These are phyloP conservation scores for Chaetoceros muelleri DNA, from an alignment of 108 stramenopile genomes.

Conservation along the genomic window DNA sequence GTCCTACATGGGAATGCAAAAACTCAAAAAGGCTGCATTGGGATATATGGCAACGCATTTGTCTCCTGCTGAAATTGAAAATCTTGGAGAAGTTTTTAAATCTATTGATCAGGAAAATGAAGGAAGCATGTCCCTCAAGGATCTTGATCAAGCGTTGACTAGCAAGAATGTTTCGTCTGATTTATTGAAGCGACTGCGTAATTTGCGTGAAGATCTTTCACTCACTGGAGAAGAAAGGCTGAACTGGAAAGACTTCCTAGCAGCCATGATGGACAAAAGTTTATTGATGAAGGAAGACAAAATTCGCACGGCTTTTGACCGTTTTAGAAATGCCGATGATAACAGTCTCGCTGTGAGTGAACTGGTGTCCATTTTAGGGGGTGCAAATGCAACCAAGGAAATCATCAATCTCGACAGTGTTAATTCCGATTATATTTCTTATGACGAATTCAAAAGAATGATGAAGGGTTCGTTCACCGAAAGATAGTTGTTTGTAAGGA, in stretches of 20 bases:
- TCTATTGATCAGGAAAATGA: slow-evolving; percentile 57
- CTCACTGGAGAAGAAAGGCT: slow-evolving; percentile 65
- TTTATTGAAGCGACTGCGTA: slow-evolving; percentile 13
- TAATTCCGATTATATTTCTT: slow-evolving; percentile 54
- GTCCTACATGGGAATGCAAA: slow-evolving; percentile 73
- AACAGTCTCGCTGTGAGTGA: slow-evolving; percentile 65
- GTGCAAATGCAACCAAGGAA: slow-evolving; percentile 67
- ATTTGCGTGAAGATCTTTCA: slow-evolving; percentile 43
- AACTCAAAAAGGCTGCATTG: slow-evolving; percentile 79
- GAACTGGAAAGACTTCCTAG: slow-evolving; percentile 78
- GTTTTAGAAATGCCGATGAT: slow-evolving; percentile 57
- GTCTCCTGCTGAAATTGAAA: slow-evolving; percentile 58
- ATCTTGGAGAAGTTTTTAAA: slow-evolving; percentile 61
- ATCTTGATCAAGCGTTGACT: slow-evolving; percentile 56
- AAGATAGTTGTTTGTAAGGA: background rate
- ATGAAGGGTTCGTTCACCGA: slow-evolving; percentile 13
- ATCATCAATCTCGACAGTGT: slow-evolving; percentile 51
- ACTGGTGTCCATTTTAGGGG: slow-evolving; percentile 66
- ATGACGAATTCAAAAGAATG: slow-evolving; percentile 45
- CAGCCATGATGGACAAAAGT: slow-evolving; percentile 74
- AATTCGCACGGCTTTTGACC: slow-evolving; percentile 69
- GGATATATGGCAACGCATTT: slow-evolving; percentile 69
- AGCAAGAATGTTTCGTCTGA: slow-evolving; percentile 16
- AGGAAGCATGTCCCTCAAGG: slow-evolving; percentile 60
- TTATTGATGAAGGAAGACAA: slow-evolving; percentile 73